Percentiles rank a stretch among this genome's conserved stretches.
Evolutionary conservation across 1,139 yeast genomes (phyloP).

Genomic region (Geotrichum siamense): DNA sequence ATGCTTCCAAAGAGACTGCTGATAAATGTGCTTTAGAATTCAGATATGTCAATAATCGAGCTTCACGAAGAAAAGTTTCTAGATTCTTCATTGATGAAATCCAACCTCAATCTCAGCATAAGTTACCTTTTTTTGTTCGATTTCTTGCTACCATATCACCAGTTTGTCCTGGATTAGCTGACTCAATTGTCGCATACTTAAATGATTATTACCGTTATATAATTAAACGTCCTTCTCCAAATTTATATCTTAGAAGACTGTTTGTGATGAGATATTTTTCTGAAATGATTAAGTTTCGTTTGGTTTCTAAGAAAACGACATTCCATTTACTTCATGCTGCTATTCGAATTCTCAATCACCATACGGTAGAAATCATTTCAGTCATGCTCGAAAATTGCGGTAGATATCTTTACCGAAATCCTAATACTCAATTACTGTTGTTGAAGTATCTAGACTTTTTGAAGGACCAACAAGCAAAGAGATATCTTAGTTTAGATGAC

Average conservation of each 20-base stretch:
- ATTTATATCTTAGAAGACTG: constrained; percentile 34
- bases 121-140: constrained; percentile 48
- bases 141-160: constrained; percentile 56
- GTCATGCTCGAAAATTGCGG: constrained; percentile 68
- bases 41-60: constrained; percentile 60
- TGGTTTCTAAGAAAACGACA: constrained; percentile 63
- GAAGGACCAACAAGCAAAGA: constrained; percentile 45
- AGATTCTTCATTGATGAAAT: constrained; percentile 42
- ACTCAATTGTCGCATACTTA: constrained; percentile 48
- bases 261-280: constrained; percentile 47
- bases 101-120: constrained; percentile 27
- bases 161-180: constrained; percentile 46
- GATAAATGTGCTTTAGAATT: constrained; percentile 55
- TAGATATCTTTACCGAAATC: constrained; percentile 52
- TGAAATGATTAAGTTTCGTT: constrained; percentile 69
- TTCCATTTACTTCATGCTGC: constrained; percentile 59
- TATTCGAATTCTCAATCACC: constrained; percentile 21
- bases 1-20: constrained; percentile 41
- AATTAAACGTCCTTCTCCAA: constrained; percentile 22
- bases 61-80: constrained; percentile 57
- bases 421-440: constrained; percentile 56
- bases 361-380: constrained; percentile 48
- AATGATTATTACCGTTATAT: constrained; percentile 37
- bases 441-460: constrained; percentile 55
- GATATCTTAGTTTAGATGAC: constrained; percentile 47